Base-by-base conservation (phyloP, 2,329 filamentous ascomycete genomes). In the Trichoderma arundinaceum region DNA sequence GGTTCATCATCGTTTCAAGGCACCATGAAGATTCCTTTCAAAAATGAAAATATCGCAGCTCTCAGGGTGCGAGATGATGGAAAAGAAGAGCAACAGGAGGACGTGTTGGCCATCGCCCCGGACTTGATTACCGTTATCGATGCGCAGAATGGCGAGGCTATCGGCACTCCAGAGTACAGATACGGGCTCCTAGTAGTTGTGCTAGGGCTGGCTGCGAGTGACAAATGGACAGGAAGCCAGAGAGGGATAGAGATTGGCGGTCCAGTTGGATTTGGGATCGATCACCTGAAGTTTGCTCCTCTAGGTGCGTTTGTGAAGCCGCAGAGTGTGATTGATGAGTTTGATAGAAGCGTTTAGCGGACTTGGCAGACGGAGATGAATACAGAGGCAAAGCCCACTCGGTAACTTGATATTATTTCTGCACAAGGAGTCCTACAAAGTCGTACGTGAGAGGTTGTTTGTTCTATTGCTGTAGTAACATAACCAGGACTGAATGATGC, bases 31-130 rank as follows among this genome's bases (percentile, higher is more conserved):
- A 88, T 91, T 56, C 88, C 88, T 0, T 91, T 91, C 79, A 90
- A 90, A 77, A 91, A 91, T 74, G 88, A 92, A 72, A 91, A 91
- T 71, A 88, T 91, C 51, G 84, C 84, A n/a, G 88, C 85, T 0
- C 76, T 82, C 52, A 76, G 71, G 58, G 68, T 79, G 0, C 69
- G 71, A 32, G 62, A 76, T 6, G 73, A 73, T 10, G 69, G 75
- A 13, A 69, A 72, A 1, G 73, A 76, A n/a, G 81, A 82, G 63
- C 72, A 68, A 4, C 77, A 78, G 49, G 76, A 79, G 33, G 75
- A 80, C 38, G 75, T 86, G 0, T 72, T 88, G 1, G 82, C 83
- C 1, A 79, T 84, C 1, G 85, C 86, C 1, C 86, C 86, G 0
- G 86, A 88, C 65, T 74, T 88, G 7, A 83, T 88, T 61, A 78